Conservation (phyloP, 129 eudicot genomes). For the Silybum marianum region DNA sequence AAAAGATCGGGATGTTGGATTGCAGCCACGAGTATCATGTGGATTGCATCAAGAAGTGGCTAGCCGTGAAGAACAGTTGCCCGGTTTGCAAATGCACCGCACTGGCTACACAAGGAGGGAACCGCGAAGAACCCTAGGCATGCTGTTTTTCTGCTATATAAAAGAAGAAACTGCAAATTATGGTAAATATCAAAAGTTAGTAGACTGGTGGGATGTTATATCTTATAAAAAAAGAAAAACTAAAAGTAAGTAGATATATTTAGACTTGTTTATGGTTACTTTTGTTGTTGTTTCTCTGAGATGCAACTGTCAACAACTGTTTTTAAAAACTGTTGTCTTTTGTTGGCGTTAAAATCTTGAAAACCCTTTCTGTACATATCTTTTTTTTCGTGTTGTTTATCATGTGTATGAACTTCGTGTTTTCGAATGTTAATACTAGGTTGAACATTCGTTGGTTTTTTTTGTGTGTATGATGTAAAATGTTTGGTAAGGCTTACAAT, state of each 20-base stretch:
- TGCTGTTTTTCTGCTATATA: constrained; percentile 15
- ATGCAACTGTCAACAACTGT: constrained; percentile 34
- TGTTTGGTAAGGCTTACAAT: not conserved
- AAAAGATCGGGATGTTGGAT: constrained; percentile 60
- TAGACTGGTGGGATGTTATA: constrained; percentile 35
- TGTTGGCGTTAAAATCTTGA: constrained; percentile 29
- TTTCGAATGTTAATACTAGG: constrained; percentile 33
- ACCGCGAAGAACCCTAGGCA: constrained; percentile 27
- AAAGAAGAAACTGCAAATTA: constrained; percentile 26
- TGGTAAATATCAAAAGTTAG: constrained; percentile 40
- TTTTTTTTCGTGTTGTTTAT: constrained; percentile 30
- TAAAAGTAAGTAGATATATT: constrained; percentile 22
- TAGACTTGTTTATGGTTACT: constrained; percentile 31
- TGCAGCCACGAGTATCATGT: constrained; percentile 88
- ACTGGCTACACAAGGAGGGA: constrained; percentile 37
- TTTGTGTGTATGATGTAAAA: constrained; percentile 2
- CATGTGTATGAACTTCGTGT: constrained; percentile 25
- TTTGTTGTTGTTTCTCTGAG: constrained; percentile 33
- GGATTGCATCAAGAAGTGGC: constrained; percentile 84
- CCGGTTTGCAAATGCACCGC: constrained; percentile 90
- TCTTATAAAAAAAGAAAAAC: constrained; percentile 18
- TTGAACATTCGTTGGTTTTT: constrained; percentile 14
- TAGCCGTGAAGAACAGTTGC: constrained; percentile 76
- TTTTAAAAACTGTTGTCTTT: constrained; percentile 25
- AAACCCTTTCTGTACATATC: constrained; percentile 36